A percentile compares a stretch with the other conserved stretches of the same genome.
phyloP scores from a whole-genome alignment of 1,284 basidiomycete genomes.

The Trichosporon faecale region DNA sequence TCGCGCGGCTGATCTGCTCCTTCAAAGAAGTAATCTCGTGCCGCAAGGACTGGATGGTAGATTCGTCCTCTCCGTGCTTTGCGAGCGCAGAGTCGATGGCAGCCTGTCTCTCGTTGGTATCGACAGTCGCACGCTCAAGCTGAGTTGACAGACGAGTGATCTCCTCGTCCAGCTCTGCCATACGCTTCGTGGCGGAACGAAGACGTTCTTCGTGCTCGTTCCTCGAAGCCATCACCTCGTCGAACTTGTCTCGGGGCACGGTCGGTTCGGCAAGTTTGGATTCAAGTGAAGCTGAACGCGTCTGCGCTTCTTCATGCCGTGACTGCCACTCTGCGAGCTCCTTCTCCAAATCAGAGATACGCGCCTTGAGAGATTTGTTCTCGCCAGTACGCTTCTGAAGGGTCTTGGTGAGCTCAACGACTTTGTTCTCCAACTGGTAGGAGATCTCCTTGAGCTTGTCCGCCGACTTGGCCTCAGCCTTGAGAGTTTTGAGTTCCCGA shows the following conservation, averaged over 20 bases:
- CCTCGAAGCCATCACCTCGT: slow-evolving; percentile 74
- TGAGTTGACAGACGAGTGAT: slow-evolving; percentile 79
- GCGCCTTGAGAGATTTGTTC: slow-evolving; percentile 78
- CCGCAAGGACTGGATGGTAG: slow-evolving; percentile 82
- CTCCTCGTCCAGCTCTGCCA: slow-evolving; percentile 76
- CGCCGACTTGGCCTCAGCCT: slow-evolving; percentile 90
- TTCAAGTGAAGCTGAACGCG: slow-evolving; percentile 71
- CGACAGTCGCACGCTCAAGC: slow-evolving; percentile 56
- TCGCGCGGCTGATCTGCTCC: slow-evolving; percentile 92
- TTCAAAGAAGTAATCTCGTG: slow-evolving; percentile 85
- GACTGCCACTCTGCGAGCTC: slow-evolving; percentile 80
- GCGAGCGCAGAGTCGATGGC: slow-evolving; percentile 53
- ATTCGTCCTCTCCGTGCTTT: slow-evolving; percentile 72
- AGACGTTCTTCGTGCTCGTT: slow-evolving; percentile 76
- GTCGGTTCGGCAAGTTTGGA: slow-evolving; percentile 69
- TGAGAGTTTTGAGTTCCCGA: slow-evolving; percentile 76
- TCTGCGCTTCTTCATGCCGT: slow-evolving; percentile 85
- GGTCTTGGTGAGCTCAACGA: slow-evolving; percentile 96
- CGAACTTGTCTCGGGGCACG: slow-evolving; percentile 68
- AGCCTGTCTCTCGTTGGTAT: slow-evolving; percentile 76
- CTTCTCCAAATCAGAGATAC: slow-evolving; percentile 74
- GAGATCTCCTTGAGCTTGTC: slow-evolving; percentile 99
- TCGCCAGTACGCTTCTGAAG: slow-evolving; percentile 88
- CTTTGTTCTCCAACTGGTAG: slow-evolving; percentile 97
- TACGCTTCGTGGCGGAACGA: slow-evolving; percentile 68